These are phyloP conservation scores for Pleurostoma richardsiae DNA, from an alignment of 2,329 filamentous ascomycete genomes.

Conservation along the genomic window DNA sequence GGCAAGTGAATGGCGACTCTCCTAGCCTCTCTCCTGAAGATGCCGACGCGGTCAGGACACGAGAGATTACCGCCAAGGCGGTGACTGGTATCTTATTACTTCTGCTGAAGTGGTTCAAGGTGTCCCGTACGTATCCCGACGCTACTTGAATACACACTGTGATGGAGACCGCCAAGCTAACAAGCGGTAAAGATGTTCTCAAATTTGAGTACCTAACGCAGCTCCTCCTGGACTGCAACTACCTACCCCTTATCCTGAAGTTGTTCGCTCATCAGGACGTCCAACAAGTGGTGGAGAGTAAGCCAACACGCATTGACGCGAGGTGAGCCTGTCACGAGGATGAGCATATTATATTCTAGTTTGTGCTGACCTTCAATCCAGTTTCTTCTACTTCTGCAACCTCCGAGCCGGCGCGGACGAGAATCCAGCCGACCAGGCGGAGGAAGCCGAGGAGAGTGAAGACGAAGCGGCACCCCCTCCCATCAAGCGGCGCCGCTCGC, in stretches of 20 bases:
- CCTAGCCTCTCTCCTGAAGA: conserved; percentile 63
- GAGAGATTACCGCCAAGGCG: conserved; percentile 88
- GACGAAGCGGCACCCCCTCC: conserved; percentile 83
- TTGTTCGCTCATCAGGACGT: conserved; percentile 93
- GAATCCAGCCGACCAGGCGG: conserved; percentile 14
- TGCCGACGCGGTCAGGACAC: conserved; percentile 71
- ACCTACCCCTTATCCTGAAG: conserved; percentile 86
- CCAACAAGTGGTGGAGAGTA: conserved; percentile 82
- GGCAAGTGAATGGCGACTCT: conserved; percentile 26
- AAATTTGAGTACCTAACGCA: conserved; percentile 97
- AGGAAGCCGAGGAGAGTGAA: conserved; percentile 45
- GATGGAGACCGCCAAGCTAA: conserved; percentile 3
- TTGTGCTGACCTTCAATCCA: conserved; percentile 22
- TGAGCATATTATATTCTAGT: background rate
- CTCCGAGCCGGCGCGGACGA: conserved; percentile 38
- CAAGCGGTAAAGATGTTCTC: conserved; percentile 61
- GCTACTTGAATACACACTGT: background rate
- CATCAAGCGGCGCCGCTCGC: conserved; percentile 57
- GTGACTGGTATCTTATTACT: conserved; percentile 84
- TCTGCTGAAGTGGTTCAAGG: conserved; percentile 93
- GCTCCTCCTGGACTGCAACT: conserved; percentile 89
- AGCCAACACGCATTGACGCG: conserved; percentile 74
- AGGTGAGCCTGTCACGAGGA: conserved; percentile 46
- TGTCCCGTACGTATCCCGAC: conserved; percentile 66
- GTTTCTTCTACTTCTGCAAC: conserved; percentile 90